These are phyloP conservation scores for Cylindricascospora bacillispora DNA, from an alignment of 1,139 yeast species.

Conservation along the genomic window DNA sequence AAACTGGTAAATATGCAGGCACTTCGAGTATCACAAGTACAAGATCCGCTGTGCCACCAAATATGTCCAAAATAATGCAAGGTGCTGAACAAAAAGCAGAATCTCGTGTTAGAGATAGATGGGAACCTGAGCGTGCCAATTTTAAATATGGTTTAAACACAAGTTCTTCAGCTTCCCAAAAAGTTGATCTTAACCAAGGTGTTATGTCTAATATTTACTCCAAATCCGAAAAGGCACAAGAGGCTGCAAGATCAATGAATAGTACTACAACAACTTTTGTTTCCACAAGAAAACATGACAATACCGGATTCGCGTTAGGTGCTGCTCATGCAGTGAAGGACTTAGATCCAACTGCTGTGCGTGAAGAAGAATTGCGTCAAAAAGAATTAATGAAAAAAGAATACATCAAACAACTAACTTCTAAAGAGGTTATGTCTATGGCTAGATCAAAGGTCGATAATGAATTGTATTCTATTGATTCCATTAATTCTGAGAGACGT, in stretches of 20 bases:
- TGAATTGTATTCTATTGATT: conserved; percentile 34
- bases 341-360: conserved; percentile 12
- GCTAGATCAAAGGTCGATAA: conserved; percentile 50
- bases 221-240: conserved; percentile 7
- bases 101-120: conserved; percentile 15
- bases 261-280: neutral
- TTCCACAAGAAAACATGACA: neutral
- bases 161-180: conserved; percentile 11
- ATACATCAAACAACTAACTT: conserved; percentile 19
- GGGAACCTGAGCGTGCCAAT: conserved; percentile 16
- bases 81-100: conserved; percentile 24
- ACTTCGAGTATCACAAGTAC: conserved; percentile 1
- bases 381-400: conserved; percentile 11
- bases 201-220: conserved; percentile 11
- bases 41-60: conserved; percentile 3
- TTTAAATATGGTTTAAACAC: conserved; percentile 13
- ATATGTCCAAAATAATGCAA: conserved; percentile 18
- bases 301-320: conserved; percentile 32
- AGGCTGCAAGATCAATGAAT: conserved; percentile 1
- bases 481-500: conserved; percentile 27
- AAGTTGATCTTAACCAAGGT: conserved; percentile 11
- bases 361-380: conserved; percentile 9
- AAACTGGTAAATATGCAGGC: neutral
- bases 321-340: conserved; percentile 40
- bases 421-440: conserved; percentile 42